Percentiles rank a stretch among this genome's conserved stretches.
These are phyloP conservation scores for Candida quercuum DNA, from an alignment of 805 yeast species.

Conservation along the genomic window DNA sequence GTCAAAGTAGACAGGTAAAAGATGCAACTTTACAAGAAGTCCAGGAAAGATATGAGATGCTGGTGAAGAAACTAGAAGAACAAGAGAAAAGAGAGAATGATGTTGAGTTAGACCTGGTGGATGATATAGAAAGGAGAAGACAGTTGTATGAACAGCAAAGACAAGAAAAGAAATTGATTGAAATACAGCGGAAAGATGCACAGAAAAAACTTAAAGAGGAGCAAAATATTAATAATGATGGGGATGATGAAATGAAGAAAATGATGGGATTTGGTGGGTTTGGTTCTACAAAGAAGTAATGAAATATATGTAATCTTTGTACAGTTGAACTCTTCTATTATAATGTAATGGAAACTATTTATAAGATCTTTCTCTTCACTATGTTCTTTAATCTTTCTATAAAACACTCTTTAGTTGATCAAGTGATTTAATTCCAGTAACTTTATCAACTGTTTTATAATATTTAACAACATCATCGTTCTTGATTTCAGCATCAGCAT, in stretches of 20 bases:
- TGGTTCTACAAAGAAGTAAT: conserved; percentile 39
- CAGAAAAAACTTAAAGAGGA: conserved; percentile 16
- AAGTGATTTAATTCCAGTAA: conserved; percentile 15
- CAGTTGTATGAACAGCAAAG: conserved; percentile 33
- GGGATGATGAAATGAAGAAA: conserved; percentile 24
- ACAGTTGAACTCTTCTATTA: background rate
- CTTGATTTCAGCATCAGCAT: too few relatives aligned
- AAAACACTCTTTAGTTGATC: conserved; percentile 1
- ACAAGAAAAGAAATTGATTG: conserved; percentile 8
- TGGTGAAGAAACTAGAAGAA: conserved; percentile 28
- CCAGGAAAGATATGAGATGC: conserved; percentile 29
- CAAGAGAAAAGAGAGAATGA: conserved; percentile 10
- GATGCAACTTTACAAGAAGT: conserved; percentile 47
- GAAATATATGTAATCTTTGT: conserved; percentile 7
- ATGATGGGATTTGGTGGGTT: conserved; percentile 62
- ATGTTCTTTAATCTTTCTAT: background rate
- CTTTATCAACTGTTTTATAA: conserved; percentile 62
- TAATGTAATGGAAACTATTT: conserved; percentile 8
- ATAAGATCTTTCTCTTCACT: background rate
- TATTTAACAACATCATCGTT: conserved; percentile 53
- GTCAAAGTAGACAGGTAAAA: conserved; percentile 31
- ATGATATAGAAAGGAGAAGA: conserved; percentile 34
- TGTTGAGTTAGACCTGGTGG: conserved; percentile 32
- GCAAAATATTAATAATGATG: conserved; percentile 9
- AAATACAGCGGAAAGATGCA: too few relatives aligned